phyloP scores from a whole-genome alignment of 2,329 filamentous ascomycete species.

The Trichophyton rubrum region DNA sequence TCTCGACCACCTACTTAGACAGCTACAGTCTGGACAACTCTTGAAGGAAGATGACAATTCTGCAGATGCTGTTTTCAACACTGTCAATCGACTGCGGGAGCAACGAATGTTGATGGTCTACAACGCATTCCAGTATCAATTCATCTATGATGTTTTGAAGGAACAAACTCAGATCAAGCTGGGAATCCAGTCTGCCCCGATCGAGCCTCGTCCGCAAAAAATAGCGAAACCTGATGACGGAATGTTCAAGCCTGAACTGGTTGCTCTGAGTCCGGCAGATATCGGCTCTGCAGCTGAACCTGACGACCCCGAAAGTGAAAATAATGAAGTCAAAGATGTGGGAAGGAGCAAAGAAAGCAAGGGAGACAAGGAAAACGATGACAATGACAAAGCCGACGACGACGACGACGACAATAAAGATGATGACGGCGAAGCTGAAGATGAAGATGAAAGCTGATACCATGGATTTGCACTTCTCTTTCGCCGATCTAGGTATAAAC shows the following conservation, averaged over 20 bases:
- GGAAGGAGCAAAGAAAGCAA: background rate
- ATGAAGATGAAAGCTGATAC: background rate
- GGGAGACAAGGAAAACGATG: background rate
- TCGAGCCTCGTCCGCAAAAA: constrained; percentile 10
- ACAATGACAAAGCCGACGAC: background rate
- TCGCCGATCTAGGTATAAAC: background rate
- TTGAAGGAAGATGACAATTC: constrained; percentile 36
- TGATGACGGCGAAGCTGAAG: background rate
- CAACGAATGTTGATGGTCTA: constrained; percentile 96
- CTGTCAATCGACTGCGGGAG: constrained; percentile 67
- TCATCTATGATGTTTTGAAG: constrained; percentile 76
- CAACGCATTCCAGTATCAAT: constrained; percentile 67
- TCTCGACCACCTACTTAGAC: constrained; percentile 77
- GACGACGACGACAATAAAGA: background rate
- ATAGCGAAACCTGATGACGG: constrained; percentile 4
- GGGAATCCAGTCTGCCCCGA: constrained; percentile 17
- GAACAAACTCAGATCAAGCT: constrained; percentile 37
- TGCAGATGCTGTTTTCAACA: constrained; percentile 60
- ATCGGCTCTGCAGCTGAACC: background rate
- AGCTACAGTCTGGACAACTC: constrained; percentile 64
- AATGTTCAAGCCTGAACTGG: background rate
- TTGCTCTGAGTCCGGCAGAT: background rate
- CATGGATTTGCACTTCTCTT: background rate
- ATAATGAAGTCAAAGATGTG: background rate
- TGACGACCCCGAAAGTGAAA: background rate